A percentile compares a stretch with the other conserved stretches of the same genome.
phyloP scores from a whole-genome alignment of 768 basidiomycete genomes.

The Boletus rufocinnamomeus region DNA sequence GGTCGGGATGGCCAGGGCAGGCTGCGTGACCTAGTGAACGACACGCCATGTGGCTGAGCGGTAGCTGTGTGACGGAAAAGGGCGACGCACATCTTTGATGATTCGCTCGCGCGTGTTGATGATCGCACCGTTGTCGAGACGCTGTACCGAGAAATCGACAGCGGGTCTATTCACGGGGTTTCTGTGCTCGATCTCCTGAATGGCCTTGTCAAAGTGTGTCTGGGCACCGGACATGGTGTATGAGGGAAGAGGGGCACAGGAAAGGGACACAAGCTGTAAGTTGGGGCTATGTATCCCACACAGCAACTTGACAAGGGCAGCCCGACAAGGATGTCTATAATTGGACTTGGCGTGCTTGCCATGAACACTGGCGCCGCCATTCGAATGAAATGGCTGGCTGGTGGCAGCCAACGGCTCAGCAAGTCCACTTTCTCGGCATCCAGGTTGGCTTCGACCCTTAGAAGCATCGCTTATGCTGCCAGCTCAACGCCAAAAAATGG shows the following conservation, averaged over 20 bases:
- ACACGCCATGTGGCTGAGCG: not conserved
- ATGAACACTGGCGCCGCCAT: not conserved
- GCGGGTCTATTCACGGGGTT: constrained; percentile 22
- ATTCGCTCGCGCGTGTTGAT: constrained; percentile 32
- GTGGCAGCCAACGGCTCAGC: not conserved
- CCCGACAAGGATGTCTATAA: constrained; percentile 15
- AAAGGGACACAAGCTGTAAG: constrained; percentile 1
- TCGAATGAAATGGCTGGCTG: not conserved
- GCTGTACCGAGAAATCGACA: constrained; percentile 26
- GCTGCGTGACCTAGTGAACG: constrained; percentile 60
- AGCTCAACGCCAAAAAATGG: not conserved
- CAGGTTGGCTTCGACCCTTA: not conserved
- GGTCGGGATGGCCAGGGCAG: constrained; percentile 61
- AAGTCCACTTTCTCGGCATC: not conserved
- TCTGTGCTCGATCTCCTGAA: constrained; percentile 33
- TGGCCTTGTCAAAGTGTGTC: constrained; percentile 30
- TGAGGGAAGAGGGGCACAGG: constrained; percentile 10
- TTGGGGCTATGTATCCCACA: constrained; percentile 2
- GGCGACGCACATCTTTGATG: constrained; percentile 25
- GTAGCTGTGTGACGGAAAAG: not conserved
- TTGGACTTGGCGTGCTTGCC: constrained; percentile 12
- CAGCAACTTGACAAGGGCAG: constrained; percentile 6
- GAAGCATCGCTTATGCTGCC: constrained; percentile 9
- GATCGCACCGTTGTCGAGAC: constrained; percentile 27
- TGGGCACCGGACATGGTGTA: constrained; percentile 26